Percentiles rank a stretch among this genome's conserved stretches.
Conservation (phyloP, 2,329 filamentous ascomycete species). For the Cladophialophora yegresii region DNA sequence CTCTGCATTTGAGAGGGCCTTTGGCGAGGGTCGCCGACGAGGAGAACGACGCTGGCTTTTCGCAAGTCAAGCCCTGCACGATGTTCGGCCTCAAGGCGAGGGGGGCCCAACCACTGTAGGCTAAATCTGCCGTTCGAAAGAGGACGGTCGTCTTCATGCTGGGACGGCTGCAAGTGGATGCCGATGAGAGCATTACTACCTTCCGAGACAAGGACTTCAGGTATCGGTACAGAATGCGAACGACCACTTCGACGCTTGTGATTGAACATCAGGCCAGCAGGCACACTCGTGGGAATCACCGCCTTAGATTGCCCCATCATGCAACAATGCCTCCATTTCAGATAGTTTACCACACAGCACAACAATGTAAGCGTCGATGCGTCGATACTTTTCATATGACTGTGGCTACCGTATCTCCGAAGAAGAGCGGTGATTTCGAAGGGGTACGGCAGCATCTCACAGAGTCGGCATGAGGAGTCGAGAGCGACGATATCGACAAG, state of each 20-base stretch:
- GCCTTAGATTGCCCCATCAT: not conserved
- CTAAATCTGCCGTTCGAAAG: constrained; percentile 1
- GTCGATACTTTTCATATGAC: not conserved
- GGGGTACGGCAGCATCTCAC: not conserved
- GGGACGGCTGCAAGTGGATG: constrained; percentile 42
- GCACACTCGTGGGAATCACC: not conserved
- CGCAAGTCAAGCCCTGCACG: constrained; percentile 25
- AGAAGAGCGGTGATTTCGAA: not conserved
- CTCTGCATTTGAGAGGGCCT: constrained; percentile 27
- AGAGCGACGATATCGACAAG: not conserved
- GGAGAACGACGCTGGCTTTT: constrained; percentile 5
- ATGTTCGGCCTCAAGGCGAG: constrained; percentile 31
- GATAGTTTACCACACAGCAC: not conserved
- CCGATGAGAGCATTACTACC: constrained; percentile 41
- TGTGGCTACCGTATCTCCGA: not conserved
- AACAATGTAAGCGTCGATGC: not conserved
- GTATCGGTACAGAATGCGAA: not conserved
- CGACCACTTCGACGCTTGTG: not conserved
- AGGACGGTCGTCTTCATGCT: constrained; percentile 48
- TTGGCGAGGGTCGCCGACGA: constrained; percentile 23
- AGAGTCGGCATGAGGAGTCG: not conserved
- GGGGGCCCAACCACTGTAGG: constrained; percentile 36
- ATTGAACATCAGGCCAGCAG: not conserved
- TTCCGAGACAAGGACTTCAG: constrained; percentile 33
- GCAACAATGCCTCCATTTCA: not conserved